Evolutionary conservation across 2,329 filamentous ascomycete genomes (phyloP), one percentile per base, ranked within the genome.

Genomic region (Monilinia polystroma): DNA sequence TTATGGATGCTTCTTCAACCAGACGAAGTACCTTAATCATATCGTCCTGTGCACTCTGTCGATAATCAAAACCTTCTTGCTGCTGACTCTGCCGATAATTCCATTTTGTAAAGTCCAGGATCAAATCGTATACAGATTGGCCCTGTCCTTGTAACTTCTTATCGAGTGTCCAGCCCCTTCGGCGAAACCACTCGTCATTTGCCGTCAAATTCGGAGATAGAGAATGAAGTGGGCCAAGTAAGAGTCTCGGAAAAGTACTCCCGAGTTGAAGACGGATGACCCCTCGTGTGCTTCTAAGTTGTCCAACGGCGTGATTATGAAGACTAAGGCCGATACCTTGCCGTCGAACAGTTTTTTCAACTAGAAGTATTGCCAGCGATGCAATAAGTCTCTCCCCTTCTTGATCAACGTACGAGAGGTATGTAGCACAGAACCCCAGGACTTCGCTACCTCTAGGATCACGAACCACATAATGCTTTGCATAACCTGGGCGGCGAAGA

Each of bases 351-450:
- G 79, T 76, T 45, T 81, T 77, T 43, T 79, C 80, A 26, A 87
- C 85, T 45, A 87, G 74, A 38, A 88, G 75, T 14, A 81, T 76
- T 14, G 84, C 84, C 43, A 88, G 73, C 4, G 84, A 87, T 11
- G 84, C 85, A 57, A 87, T 79, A 52, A 86, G 77, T 45, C 79
- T 79, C 69, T 85, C 82, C 26, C 79, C 81, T 51, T 79, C 81
- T 69, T 81, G 81, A 69, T 85, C 82, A 56, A 82, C 80, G 74
- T 84, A 87, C 4, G 83, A 85, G 41, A 84, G 83, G 72, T 84
- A 87, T 11, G 85, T 87, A 12, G 85, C 84, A 72, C 85, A 87
- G 69, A 87, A 87, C 0, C 85, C 85, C 49, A 87, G 73, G 32
- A 84, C 71, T 47, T 79, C 77, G 10, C 74, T 75, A 3, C 75